A percentile compares a stretch with the other conserved stretches of the same genome.
phyloP scores from a whole-genome alignment of 176 grass and related monocot genomes.

The Zoysia pacifica region DNA sequence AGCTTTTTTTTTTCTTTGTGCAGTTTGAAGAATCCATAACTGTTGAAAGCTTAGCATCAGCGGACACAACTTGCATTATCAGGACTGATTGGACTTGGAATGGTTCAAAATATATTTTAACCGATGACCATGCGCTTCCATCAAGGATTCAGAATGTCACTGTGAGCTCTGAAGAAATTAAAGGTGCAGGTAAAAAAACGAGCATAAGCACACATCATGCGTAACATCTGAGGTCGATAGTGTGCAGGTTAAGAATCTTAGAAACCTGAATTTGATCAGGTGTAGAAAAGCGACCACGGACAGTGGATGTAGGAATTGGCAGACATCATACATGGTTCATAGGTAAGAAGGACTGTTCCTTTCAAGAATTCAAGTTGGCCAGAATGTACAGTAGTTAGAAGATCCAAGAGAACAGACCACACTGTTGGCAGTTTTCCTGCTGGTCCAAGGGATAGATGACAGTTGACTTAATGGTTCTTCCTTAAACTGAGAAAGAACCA shows the following conservation, averaged over 20 bases:
- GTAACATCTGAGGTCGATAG: not conserved
- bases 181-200: not conserved
- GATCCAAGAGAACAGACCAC: slow-evolving; percentile 26
- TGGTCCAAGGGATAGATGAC: slow-evolving; percentile 14
- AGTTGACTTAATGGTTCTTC: slow-evolving; percentile 26
- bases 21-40: not conserved
- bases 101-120: slow-evolving; percentile 2
- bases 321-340: not conserved
- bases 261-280: not conserved
- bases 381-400: not conserved
- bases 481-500: not conserved
- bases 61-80: not conserved
- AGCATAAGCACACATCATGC: not conserved
- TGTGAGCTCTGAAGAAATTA: slow-evolving; percentile 9
- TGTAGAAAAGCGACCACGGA: slow-evolving; percentile 1
- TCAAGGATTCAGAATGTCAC: not conserved
- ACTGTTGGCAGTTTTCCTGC: not conserved
- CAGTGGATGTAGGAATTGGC: not conserved
- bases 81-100: slow-evolving; percentile 6
- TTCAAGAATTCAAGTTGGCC: slow-evolving; percentile 9
- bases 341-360: slow-evolving; percentile 3
- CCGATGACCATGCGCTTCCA: not conserved
- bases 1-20: not conserved
- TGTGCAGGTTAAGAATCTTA: slow-evolving; percentile 5
- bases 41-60: not conserved